Evolutionary conservation across 1,284 basidiomycete genomes (phyloP).

Genomic region (Cryptococcus depauperatus): DNA sequence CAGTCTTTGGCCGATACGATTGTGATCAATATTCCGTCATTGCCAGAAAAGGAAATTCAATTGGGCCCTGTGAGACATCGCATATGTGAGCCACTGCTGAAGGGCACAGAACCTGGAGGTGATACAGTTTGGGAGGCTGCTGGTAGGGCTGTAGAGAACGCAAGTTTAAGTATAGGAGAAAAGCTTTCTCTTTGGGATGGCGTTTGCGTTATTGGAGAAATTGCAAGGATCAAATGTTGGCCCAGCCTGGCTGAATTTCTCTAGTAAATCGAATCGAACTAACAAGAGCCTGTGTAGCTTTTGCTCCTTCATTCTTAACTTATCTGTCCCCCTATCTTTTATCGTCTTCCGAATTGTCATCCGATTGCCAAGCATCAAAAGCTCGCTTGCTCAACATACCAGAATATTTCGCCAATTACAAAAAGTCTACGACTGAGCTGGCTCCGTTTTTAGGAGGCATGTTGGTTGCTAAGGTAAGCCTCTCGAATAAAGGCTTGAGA

Average conservation of each 20-base stretch:
- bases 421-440: slow-evolving; percentile 70
- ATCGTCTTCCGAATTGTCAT: slow-evolving; percentile 51
- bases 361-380: slow-evolving; percentile 54
- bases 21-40: slow-evolving; percentile 53
- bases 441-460: slow-evolving; percentile 80
- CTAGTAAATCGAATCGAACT: slow-evolving; percentile 33
- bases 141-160: slow-evolving; percentile 30
- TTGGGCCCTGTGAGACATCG: slow-evolving; percentile 81
- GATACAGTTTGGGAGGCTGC: slow-evolving; percentile 49
- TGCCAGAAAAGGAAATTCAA: slow-evolving; percentile 63
- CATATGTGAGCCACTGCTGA: slow-evolving; percentile 79
- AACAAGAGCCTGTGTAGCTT: slow-evolving; percentile 35
- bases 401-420: slow-evolving; percentile 86
- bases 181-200: slow-evolving; percentile 70
- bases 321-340: slow-evolving; percentile 64
- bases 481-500: not conserved
- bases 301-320: slow-evolving; percentile 59
- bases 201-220: slow-evolving; percentile 72
- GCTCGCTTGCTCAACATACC: slow-evolving; percentile 67
- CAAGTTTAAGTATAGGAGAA: slow-evolving; percentile 46
- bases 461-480: slow-evolving; percentile 71
- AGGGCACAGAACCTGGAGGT: slow-evolving; percentile 45
- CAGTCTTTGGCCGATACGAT: slow-evolving; percentile 31
- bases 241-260: too few relatives aligned
- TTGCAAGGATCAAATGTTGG: slow-evolving; percentile 68